Percentiles rank a stretch among this genome's conserved stretches.
These are phyloP conservation scores for Parascedosporium putredinis DNA, from an alignment of 2,329 filamentous ascomycete species.

Conservation along the genomic window DNA sequence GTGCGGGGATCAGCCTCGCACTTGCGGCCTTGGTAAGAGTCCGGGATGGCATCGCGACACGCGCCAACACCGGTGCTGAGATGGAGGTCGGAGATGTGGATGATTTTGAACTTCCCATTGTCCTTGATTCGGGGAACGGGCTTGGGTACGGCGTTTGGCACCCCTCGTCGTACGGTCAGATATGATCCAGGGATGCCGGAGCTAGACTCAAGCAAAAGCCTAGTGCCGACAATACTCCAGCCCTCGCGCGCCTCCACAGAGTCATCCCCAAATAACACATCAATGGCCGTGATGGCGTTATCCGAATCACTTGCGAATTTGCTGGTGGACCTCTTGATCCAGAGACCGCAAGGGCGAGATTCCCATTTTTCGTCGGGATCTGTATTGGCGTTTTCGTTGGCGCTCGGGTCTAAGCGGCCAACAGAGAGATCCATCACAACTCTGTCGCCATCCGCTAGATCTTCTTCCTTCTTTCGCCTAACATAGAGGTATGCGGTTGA, in stretches of 20 bases:
- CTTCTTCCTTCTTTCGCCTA: constrained; percentile 75
- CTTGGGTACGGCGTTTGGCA: constrained; percentile 40
- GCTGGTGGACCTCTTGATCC: constrained; percentile 67
- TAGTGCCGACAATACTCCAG: constrained; percentile 70
- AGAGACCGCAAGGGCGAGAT: constrained; percentile 62
- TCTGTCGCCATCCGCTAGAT: constrained; percentile 62
- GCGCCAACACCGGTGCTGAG: constrained; percentile 78
- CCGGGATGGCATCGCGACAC: constrained; percentile 79
- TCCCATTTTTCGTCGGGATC: constrained; percentile 64
- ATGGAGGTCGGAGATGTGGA: constrained; percentile 92
- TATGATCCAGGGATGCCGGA: constrained; percentile 57
- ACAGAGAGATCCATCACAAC: constrained; percentile 73
- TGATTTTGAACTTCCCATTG: constrained; percentile 91
- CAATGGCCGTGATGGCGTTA: constrained; percentile 66
- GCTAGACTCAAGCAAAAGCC: constrained; percentile 58
- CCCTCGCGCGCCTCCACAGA: constrained; percentile 80
- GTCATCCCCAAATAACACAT: constrained; percentile 82
- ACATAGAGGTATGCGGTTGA: constrained; percentile 73
- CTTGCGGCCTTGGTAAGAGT: constrained; percentile 57
- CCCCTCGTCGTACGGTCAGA: constrained; percentile 66
- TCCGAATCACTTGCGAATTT: constrained; percentile 65
- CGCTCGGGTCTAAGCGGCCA: constrained; percentile 57
- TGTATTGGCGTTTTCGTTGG: constrained; percentile 26
- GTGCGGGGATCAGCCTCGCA: constrained; percentile 91
- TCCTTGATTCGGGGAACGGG: constrained; percentile 69